phyloP scores from a whole-genome alignment of 1,284 basidiomycete genomes.

The Cryptococcus sp. region DNA sequence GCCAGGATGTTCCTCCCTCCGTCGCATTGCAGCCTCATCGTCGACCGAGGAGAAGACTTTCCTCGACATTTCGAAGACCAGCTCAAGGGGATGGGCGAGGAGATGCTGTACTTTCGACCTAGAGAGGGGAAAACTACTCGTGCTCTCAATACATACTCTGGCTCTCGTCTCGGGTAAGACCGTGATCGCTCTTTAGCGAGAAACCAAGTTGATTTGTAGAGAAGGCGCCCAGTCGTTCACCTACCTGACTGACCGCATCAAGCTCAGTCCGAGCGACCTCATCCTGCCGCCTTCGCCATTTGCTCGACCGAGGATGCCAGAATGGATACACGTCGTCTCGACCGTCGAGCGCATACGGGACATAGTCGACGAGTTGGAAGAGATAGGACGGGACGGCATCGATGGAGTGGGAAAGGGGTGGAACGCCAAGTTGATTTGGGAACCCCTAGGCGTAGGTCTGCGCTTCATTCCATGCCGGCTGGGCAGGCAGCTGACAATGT shows the following conservation, averaged over 20 bases:
- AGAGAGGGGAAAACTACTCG: slow-evolving; percentile 59
- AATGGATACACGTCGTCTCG: slow-evolving; percentile 77
- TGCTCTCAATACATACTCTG: slow-evolving; percentile 71
- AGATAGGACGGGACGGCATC: slow-evolving; percentile 37
- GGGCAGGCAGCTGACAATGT: slow-evolving; percentile 5
- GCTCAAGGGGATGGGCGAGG: slow-evolving; percentile 62
- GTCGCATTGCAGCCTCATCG: slow-evolving; percentile 65
- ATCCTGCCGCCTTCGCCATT: slow-evolving; percentile 48
- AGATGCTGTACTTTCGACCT: slow-evolving; percentile 74
- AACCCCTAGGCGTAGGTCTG: slow-evolving; percentile 57
- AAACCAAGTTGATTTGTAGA: slow-evolving; percentile 11
- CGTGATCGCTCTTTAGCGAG: background rate
- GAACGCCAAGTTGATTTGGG: slow-evolving; percentile 66
- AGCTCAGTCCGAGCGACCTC: slow-evolving; percentile 66
- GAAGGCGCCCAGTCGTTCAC: slow-evolving; percentile 59
- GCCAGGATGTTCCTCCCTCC: slow-evolving; percentile 34
- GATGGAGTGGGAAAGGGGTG: slow-evolving; percentile 47
- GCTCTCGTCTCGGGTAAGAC: slow-evolving; percentile 62
- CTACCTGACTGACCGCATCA: slow-evolving; percentile 69
- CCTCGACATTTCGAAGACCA: slow-evolving; percentile 55
- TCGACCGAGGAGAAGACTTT: slow-evolving; percentile 79
- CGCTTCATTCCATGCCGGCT: background rate
- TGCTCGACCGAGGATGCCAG: slow-evolving; percentile 51
- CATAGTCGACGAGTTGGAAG: slow-evolving; percentile 61
- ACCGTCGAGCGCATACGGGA: slow-evolving; percentile 64